Base-by-base conservation (phyloP, 371 early-diverging fungal species). In the Mucor ambiguus region DNA sequence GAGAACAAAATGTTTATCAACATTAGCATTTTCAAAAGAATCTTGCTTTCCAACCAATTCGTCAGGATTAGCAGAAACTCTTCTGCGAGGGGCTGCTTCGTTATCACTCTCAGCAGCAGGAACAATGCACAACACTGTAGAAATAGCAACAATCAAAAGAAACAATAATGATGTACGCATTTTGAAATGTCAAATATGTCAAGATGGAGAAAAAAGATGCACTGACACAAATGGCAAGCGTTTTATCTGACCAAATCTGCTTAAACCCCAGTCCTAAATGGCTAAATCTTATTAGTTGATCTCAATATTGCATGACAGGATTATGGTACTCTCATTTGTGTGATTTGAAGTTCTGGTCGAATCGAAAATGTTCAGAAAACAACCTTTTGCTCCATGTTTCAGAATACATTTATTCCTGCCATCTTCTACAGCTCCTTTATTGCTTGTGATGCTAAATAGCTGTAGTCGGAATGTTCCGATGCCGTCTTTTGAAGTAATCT, bases 1-100 rank as follows among this genome's bases (percentile, higher is more conserved):
- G 0, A 20, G 3, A 20, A 63, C 49, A 38, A 63, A 63, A 16
- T 63, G 54, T 10, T 63, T 33, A 24, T 55, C 54, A 10, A 63
- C 33, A 9, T 52, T 35, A 18, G 28, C 30, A 1, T 35, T 38
- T 24, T 20, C 33, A 28, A n/a, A 18, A 41, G 55, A 24, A 5
- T 52, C 32, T 38, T 35, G 20, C 11, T 63, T 37, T 5, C 41
- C 52, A 38, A 63, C 2, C 7, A 63, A 26, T 18, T 28, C 18
- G 14, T 63, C 63, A 9, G 63, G 63, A n/a, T 63, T 63, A 18
- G 63, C 63, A 22, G 63, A 63, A 12, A 63, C 24, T 63, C 63
- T 37, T 22, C n/a, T 8, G 24, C 30, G 59, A 38, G 59, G 59
- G 11, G 26, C 14, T 22, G 33, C 26, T 20, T 35, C 55, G 3